These are phyloP conservation scores for Rhizoclosmatium hyalinum DNA, from an alignment of 371 early-diverging fungal species.

Conservation along the genomic window DNA sequence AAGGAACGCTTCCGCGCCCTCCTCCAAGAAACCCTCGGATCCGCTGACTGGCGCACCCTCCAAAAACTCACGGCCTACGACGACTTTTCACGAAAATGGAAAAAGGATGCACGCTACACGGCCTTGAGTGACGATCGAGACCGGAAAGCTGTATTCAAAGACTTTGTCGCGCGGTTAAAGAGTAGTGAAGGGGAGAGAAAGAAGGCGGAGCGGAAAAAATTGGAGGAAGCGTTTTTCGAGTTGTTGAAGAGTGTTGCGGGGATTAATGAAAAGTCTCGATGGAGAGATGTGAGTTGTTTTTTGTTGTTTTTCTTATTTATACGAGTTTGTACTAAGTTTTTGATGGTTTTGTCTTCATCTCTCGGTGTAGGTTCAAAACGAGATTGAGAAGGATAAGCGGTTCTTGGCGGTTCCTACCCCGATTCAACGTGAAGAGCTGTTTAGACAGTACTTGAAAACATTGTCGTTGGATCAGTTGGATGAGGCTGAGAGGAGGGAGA, in stretches of 20 bases:
- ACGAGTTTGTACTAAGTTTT: neutral
- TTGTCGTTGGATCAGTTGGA: constrained; percentile 40
- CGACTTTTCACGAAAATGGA: constrained; percentile 70
- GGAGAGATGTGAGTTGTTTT: constrained; percentile 51
- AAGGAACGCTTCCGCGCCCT: constrained; percentile 61
- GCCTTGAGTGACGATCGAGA: constrained; percentile 53
- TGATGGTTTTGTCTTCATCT: constrained; percentile 2
- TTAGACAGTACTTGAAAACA: constrained; percentile 63
- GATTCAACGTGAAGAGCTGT: constrained; percentile 66
- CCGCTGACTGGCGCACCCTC: constrained; percentile 31
- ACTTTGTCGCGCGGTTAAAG: constrained; percentile 55
- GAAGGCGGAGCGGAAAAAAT: constrained; percentile 34
- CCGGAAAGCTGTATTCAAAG: constrained; percentile 63
- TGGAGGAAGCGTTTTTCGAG: constrained; percentile 54
- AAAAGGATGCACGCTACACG: constrained; percentile 63
- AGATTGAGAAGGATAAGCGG: constrained; percentile 63
- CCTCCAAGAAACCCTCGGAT: constrained; percentile 47
- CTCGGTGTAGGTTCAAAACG: constrained; percentile 47
- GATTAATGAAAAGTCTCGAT: constrained; percentile 56
- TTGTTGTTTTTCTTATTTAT: neutral
- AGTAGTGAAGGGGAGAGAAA: constrained; percentile 38
- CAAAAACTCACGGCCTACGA: constrained; percentile 63
- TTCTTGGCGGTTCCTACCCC: constrained; percentile 64
- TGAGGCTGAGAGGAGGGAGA: constrained; percentile 46
- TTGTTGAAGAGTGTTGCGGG: constrained; percentile 57